Conservation (phyloP, 1,284 basidiomycete species). For the Boletus mariae region DNA sequence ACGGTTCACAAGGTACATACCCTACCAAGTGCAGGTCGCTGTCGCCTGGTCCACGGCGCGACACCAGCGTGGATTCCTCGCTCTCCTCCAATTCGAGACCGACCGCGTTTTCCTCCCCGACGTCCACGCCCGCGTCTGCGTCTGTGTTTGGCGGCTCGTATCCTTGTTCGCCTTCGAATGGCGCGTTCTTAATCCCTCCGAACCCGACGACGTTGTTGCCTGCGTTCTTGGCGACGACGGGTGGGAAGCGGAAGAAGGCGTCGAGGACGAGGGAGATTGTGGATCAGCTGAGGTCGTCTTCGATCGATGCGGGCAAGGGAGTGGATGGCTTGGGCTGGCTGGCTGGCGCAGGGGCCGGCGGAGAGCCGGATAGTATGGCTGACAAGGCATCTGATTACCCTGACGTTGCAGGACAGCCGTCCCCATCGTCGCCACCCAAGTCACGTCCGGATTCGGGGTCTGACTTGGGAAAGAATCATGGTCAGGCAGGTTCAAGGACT, state of each 20-base stretch:
- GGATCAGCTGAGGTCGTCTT: constrained; percentile 27
- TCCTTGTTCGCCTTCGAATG: constrained; percentile 11
- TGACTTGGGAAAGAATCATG: constrained; percentile 5
- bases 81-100: constrained; percentile 10
- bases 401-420: neutral
- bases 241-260: constrained; percentile 24
- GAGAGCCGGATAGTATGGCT: constrained; percentile 12
- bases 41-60: constrained; percentile 17
- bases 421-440: constrained; percentile 3
- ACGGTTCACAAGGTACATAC: neutral
- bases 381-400: constrained; percentile 5
- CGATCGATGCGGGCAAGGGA: constrained; percentile 20
- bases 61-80: constrained; percentile 1
- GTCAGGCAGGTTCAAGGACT: neutral
- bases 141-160: constrained; percentile 12
- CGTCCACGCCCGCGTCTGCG: constrained; percentile 4
- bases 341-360: constrained; percentile 5
- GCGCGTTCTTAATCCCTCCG: neutral
- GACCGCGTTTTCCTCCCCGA: constrained; percentile 10
- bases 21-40: constrained; percentile 14
- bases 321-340: constrained; percentile 16
- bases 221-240: constrained; percentile 20
- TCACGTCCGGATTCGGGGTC: constrained; percentile 3
- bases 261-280: constrained; percentile 31
- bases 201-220: constrained; percentile 20